Evolutionary conservation across 352 stramenopile genomes (phyloP).

Genomic region (Phytophthora fragariae): DNA sequence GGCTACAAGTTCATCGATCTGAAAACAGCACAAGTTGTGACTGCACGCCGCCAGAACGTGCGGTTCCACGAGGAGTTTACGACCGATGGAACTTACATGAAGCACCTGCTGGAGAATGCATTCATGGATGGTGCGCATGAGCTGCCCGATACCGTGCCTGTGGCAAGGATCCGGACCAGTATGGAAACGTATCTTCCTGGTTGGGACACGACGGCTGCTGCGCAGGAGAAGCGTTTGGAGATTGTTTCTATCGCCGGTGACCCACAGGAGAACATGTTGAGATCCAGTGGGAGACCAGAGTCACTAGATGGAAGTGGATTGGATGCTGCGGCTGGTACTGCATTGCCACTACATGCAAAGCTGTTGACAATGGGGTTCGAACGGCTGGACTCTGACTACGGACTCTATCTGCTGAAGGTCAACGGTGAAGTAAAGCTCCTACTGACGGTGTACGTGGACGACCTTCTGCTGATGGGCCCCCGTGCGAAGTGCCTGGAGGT

Average conservation of each 20-base stretch:
- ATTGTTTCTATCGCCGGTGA: neutral
- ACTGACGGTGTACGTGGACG: slow-evolving; percentile 24
- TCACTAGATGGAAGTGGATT: neutral
- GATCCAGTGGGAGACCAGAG: slow-evolving; percentile 3
- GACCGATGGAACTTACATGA: slow-evolving; percentile 2
- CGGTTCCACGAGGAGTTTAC: slow-evolving; percentile 14
- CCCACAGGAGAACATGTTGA: neutral
- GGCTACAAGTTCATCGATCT: slow-evolving; percentile 19
- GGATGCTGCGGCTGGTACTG: neutral
- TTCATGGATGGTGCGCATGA: slow-evolving; percentile 6
- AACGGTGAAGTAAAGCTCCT: slow-evolving; percentile 9
- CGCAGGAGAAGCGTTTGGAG: slow-evolving; percentile 2
- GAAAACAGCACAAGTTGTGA: slow-evolving; percentile 3
- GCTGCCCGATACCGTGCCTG: slow-evolving; percentile 5
- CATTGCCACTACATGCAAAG: slow-evolving; percentile 7
- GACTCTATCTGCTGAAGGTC: slow-evolving; percentile 13
- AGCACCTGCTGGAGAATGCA: slow-evolving; percentile 6
- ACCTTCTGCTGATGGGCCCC: slow-evolving; percentile 21
- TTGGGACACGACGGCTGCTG: neutral
- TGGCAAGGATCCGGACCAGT: slow-evolving; percentile 7
- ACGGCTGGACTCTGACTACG: slow-evolving; percentile 12
- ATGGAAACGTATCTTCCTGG: slow-evolving; percentile 13
- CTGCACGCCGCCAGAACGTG: slow-evolving; percentile 1
- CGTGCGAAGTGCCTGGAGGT: neutral
- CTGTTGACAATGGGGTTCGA: slow-evolving; percentile 1